phyloP scores from a whole-genome alignment of 345 rosid genomes.

The Bruguiera parviflora region DNA sequence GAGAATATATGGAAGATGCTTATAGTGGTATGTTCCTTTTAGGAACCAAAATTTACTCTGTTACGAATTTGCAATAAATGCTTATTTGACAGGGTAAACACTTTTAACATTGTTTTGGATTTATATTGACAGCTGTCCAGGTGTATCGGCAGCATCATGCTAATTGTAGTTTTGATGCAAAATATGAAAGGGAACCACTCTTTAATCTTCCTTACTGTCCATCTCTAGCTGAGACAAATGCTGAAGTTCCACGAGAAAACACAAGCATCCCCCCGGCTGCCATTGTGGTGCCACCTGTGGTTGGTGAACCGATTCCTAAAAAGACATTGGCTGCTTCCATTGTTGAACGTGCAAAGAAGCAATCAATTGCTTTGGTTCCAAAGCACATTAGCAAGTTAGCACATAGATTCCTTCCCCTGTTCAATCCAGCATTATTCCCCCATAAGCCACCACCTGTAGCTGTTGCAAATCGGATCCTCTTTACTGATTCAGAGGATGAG shows the following conservation, averaged over 20 bases:
- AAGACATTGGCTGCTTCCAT: slow-evolving; percentile 81
- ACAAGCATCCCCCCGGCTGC: slow-evolving; percentile 18
- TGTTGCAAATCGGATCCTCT: slow-evolving; percentile 75
- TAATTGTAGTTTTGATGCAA: slow-evolving; percentile 48
- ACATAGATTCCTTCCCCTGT: slow-evolving; percentile 51
- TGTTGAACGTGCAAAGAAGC: slow-evolving; percentile 76
- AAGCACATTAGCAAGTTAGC: slow-evolving; percentile 75
- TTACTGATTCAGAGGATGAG: slow-evolving; percentile 97
- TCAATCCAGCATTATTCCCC: slow-evolving; percentile 73
- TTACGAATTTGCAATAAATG: slow-evolving; percentile 12
- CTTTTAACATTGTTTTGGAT: slow-evolving; percentile 16
- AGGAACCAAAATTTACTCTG: not conserved
- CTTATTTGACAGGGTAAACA: slow-evolving; percentile 9
- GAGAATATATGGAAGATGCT: slow-evolving; percentile 57
- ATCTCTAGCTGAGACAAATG: slow-evolving; percentile 35
- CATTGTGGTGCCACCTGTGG: slow-evolving; percentile 29
- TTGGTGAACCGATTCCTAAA: slow-evolving; percentile 52
- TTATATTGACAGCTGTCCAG: slow-evolving; percentile 51
- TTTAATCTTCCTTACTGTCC: slow-evolving; percentile 47
- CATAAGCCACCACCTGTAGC: slow-evolving; percentile 82
- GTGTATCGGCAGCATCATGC: slow-evolving; percentile 54
- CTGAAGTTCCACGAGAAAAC: slow-evolving; percentile 36
- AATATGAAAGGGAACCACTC: slow-evolving; percentile 60
- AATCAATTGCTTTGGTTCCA: slow-evolving; percentile 81
- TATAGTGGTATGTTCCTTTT: slow-evolving; percentile 46